Percentiles rank a stretch among this genome's conserved stretches.
Conservation (phyloP, 177 flowering plant species). For the Telopea speciosissima region DNA sequence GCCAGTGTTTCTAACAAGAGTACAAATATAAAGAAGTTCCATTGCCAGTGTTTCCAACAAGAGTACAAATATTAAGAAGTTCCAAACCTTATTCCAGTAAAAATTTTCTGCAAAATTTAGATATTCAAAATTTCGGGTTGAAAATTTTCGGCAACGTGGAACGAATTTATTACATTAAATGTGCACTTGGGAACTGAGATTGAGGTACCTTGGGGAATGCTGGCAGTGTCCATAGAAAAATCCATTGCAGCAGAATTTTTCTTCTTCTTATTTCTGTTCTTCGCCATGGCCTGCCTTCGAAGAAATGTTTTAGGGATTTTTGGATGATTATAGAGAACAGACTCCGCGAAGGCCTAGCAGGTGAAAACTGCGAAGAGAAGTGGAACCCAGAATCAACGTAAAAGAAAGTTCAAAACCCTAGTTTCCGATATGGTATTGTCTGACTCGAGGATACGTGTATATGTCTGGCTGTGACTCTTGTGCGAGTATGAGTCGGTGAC, state of each 20-base stretch:
- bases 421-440: too few relatives aligned
- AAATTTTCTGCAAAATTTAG: background rate
- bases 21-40: too few relatives aligned
- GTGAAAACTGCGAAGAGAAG: background rate
- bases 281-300: conserved; percentile 30
- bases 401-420: too few relatives aligned
- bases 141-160: background rate
- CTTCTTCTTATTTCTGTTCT: conserved; percentile 54
- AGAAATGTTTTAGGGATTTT: background rate
- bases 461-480: too few relatives aligned
- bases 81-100: background rate
- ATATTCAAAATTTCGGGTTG: background rate
- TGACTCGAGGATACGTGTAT: too few relatives aligned
- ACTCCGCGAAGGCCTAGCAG: background rate
- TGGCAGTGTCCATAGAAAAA: conserved; percentile 12
- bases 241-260: conserved; percentile 37
- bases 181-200: background rate
- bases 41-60: too few relatives aligned
- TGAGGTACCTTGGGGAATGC: conserved; percentile 33
- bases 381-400: too few relatives aligned
- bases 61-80: background rate
- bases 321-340: background rate
- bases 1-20: background rate
- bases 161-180: background rate
- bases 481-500: too few relatives aligned